phyloP scores from a whole-genome alignment of 331 rosid genomes.

The Malus hybrid region DNA sequence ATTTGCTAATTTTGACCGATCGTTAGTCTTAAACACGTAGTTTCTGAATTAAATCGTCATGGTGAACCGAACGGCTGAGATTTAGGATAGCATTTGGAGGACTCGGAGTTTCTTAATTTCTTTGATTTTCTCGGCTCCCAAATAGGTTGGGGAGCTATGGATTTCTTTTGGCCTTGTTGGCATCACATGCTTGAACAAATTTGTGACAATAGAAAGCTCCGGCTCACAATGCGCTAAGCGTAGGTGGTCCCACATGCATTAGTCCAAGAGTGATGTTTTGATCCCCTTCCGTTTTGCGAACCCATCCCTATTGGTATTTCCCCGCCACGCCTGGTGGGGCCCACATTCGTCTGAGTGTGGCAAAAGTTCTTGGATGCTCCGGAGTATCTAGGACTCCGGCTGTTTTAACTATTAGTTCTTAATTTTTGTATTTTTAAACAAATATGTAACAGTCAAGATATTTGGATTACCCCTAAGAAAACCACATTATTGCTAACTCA shows the following conservation, averaged over 20 bases:
- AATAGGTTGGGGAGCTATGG: neutral
- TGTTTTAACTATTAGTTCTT: too few species aligned
- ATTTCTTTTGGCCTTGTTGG: neutral
- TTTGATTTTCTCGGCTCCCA: conserved; percentile 6
- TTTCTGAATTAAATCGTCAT: neutral
- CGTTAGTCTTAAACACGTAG: neutral
- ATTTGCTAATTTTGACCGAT: neutral
- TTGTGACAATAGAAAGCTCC: neutral
- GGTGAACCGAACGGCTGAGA: neutral
- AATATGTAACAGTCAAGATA: too few species aligned
- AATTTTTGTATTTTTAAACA: too few species aligned
- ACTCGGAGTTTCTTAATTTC: neutral
- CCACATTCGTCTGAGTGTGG: neutral
- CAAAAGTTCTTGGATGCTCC: too few species aligned
- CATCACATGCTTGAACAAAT: neutral
- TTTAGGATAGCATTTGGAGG: neutral
- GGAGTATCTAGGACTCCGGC: too few species aligned
- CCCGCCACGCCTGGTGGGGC: neutral
- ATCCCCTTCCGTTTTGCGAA: neutral
- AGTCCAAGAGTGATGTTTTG: neutral
- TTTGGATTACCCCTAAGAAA: too few species aligned
- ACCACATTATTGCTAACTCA: too few species aligned
- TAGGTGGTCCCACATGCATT: neutral
- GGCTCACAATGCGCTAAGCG: neutral
- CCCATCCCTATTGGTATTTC: neutral